Evolutionary conservation across 1,284 basidiomycete species (phyloP), one percentile per base, ranked within the genome.

Genomic region (Cutaneotrichosporon cavernicola): DNA sequence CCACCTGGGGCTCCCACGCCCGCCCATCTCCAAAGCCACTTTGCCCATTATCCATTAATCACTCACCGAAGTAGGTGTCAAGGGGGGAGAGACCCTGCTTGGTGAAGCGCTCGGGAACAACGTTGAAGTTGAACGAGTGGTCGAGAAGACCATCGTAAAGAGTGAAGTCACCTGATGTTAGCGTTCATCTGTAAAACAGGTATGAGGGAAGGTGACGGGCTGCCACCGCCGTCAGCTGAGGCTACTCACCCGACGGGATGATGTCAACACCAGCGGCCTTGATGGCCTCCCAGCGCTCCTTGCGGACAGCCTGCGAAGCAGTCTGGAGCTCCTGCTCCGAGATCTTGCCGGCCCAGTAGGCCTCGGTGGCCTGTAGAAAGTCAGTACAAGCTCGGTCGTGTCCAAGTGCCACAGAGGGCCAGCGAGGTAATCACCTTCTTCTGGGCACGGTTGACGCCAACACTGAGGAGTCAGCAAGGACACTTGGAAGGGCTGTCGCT

Each of bases 101-200:
- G 69, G 88, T 84, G 83, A 99, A 99, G 74, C 95, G 92, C 82
- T 92, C 88, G 72, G 97, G 97, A 79, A 99, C 92, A 75, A 91
- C 93, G 82, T 97, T 97, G 86, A 99, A 97, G 65, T 91, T 90
- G 76, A 90, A 88, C 71, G 94, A 96, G 83, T 96, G 92, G 84
- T 99, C 97, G 75, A 99, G 90, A 77, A 99, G 92, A 82, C 97
- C 94, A 84, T 99, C 97, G 82, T 99, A 99, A 72, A 99, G 89
- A 53, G 96, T 91, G 83, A 98, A 99, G 79, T 98, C 96, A 78
- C 95, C 95, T 30, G 10, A 56, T 38, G 38, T 56, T 10, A 63
- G 52, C 16, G 11, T 11, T 30, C 16, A n/a, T 5, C 14, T 6
- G 43, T 57, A 6, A 46, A 13, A 8, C 34, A 13, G 34, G 34